These are phyloP conservation scores for Globisporangium radiosum DNA, from an alignment of 352 stramenopile species.

Conservation along the genomic window DNA sequence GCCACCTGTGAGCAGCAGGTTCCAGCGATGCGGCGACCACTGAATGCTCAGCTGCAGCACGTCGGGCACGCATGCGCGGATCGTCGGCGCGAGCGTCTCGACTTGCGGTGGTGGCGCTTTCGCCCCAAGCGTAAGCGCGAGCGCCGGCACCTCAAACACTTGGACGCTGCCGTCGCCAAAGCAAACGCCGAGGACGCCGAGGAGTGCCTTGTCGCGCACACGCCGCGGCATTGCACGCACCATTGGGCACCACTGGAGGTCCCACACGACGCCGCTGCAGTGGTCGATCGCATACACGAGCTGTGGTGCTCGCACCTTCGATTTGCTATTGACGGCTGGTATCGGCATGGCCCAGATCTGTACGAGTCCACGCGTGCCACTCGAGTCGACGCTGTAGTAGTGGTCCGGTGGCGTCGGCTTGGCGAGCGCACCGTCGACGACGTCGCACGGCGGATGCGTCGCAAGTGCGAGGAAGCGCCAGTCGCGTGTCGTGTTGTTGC, in stretches of 20 bases:
- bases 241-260: constrained; percentile 71
- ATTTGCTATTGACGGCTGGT: constrained; percentile 7
- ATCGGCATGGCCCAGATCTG: constrained; percentile 72
- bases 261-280: constrained; percentile 66
- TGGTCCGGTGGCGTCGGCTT: constrained; percentile 66
- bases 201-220: constrained; percentile 16
- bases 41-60: constrained; percentile 64
- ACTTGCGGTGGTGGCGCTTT: constrained; percentile 16
- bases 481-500: constrained; percentile 12
- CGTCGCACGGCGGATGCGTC: constrained; percentile 62
- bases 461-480: constrained; percentile 61
- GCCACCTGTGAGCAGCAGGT: constrained; percentile 70
- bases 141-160: constrained; percentile 56
- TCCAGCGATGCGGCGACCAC: constrained; percentile 68
- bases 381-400: constrained; percentile 55
- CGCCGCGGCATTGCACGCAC: constrained; percentile 29
- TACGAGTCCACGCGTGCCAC: constrained; percentile 35
- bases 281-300: constrained; percentile 78
- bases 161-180: constrained; percentile 74
- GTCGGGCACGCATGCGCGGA: constrained; percentile 27
- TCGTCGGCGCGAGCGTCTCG: constrained; percentile 40
- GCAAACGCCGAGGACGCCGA: constrained; percentile 60
- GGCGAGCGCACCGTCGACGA: constrained; percentile 49
- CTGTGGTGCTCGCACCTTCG: constrained; percentile 22
- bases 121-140: constrained; percentile 12